Evolutionary conservation across 305 asterid species (phyloP).

Genomic region (Fraxinus dipetala): DNA sequence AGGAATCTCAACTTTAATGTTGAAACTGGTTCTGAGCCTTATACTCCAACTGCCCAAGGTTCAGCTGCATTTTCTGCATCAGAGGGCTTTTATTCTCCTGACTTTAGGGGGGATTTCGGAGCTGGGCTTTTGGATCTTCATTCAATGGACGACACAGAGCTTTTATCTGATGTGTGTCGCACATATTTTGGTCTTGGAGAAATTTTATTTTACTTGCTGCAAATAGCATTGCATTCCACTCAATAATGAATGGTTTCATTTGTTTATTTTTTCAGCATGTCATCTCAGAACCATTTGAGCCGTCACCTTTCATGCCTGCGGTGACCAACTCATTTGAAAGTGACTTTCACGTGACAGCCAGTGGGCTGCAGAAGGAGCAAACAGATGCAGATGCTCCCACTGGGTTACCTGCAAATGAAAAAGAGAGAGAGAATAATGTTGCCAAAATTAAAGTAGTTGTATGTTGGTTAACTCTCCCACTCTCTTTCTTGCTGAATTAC

Average conservation of each 20-base stretch:
- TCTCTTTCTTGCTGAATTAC: background rate
- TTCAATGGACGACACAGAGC: slow-evolving; percentile 98
- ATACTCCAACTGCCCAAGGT: slow-evolving; percentile 71
- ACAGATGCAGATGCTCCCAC: slow-evolving; percentile 55
- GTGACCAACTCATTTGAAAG: slow-evolving; percentile 59
- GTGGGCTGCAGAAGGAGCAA: slow-evolving; percentile 55
- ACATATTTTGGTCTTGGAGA: slow-evolving; percentile 2
- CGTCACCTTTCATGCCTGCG: slow-evolving; percentile 84
- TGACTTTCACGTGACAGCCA: slow-evolving; percentile 54
- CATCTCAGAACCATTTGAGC: slow-evolving; percentile 85
- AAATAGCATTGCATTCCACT: slow-evolving; percentile 6
- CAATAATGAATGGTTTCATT: slow-evolving; percentile 21
- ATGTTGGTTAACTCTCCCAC: slow-evolving; percentile 22
- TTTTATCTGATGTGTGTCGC: slow-evolving; percentile 80
- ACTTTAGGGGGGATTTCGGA: slow-evolving; percentile 93
- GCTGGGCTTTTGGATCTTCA: slow-evolving; percentile 99
- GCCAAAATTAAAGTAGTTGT: slow-evolving; percentile 99
- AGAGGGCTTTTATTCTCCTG: slow-evolving; percentile 75
- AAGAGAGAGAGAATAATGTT: slow-evolving; percentile 84
- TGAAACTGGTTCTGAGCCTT: slow-evolving; percentile 78
- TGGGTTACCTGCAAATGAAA: slow-evolving; percentile 49
- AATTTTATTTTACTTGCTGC: slow-evolving; percentile 13
- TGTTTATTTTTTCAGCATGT: slow-evolving; percentile 64
- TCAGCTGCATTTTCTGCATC: slow-evolving; percentile 59
- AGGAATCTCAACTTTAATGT: slow-evolving; percentile 89